These are phyloP conservation scores for Acarospora socialis DNA, from an alignment of 2,329 filamentous ascomycete species.

Conservation along the genomic window DNA sequence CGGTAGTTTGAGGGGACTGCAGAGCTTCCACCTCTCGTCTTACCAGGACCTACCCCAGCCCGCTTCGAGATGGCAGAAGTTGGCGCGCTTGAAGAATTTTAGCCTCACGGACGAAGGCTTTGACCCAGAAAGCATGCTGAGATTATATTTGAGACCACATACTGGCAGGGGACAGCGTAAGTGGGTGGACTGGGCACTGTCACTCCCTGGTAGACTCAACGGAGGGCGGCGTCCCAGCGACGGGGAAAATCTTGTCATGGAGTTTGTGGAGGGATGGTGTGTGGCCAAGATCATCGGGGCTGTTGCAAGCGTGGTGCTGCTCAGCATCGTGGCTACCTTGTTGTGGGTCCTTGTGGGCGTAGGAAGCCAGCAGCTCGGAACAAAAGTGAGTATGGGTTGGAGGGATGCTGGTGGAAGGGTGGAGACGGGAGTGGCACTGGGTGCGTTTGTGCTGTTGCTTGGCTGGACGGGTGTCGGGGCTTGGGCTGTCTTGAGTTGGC, in stretches of 20 bases:
- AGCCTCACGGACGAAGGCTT: constrained; percentile 3
- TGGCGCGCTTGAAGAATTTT: constrained; percentile 1
- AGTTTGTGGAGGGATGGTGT: constrained; percentile 11
- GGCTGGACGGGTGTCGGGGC: constrained; percentile 12
- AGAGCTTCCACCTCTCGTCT: constrained; percentile 6
- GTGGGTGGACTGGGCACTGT: constrained; percentile 7
- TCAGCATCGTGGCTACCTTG: constrained; percentile 6
- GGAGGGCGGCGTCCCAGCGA: neutral
- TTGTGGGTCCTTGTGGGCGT: constrained; percentile 11
- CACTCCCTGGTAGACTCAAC: constrained; percentile 5
- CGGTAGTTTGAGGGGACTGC: too few species aligned
- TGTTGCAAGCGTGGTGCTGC: constrained; percentile 3
- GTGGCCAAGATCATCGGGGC: constrained; percentile 4
- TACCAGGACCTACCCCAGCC: constrained; percentile 8
- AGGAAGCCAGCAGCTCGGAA: too few species aligned
- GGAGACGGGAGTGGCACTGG: constrained; percentile 9
- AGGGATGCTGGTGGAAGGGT: constrained; percentile 10
- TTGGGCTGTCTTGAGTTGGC: constrained; percentile 11
- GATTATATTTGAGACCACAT: constrained; percentile 6
- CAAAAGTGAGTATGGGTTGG: constrained; percentile 1
- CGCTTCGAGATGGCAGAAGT: constrained; percentile 3
- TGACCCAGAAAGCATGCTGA: constrained; percentile 3
- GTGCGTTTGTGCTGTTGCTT: constrained; percentile 11
- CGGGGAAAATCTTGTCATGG: constrained; percentile 6
- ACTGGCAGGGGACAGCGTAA: constrained; percentile 2